Conservation (phyloP, 2,329 filamentous ascomycete genomes). For the Colletotrichum magnum region DNA sequence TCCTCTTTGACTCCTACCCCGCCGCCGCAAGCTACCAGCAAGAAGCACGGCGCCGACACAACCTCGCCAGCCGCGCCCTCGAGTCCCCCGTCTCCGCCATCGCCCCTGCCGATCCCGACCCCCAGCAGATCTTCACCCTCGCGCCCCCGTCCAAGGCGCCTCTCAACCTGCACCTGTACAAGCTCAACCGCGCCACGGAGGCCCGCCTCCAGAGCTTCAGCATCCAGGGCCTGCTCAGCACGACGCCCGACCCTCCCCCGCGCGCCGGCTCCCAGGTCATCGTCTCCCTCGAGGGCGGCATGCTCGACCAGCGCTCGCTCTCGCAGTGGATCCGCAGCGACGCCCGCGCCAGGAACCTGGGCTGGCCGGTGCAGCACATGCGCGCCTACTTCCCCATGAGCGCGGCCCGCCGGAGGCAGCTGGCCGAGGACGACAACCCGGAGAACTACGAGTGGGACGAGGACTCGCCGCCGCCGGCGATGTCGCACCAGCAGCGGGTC, state of each 20-base stretch:
- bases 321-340: slow-evolving; percentile 58
- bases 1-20: slow-evolving; percentile 74
- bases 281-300: slow-evolving; percentile 52
- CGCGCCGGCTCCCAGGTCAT: slow-evolving; percentile 51
- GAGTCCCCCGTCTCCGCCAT: slow-evolving; percentile 50
- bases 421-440: neutral
- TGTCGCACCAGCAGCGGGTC: neutral
- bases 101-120: slow-evolving; percentile 57
- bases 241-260: slow-evolving; percentile 36
- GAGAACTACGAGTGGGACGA: slow-evolving; percentile 14
- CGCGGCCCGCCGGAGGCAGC: neutral
- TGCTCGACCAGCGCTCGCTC: slow-evolving; percentile 47
- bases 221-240: slow-evolving; percentile 37
- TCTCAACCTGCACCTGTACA: slow-evolving; percentile 40
- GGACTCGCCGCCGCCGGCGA: slow-evolving; percentile 15
- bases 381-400: slow-evolving; percentile 38
- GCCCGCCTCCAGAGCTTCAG: slow-evolving; percentile 42
- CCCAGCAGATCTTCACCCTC: slow-evolving; percentile 64
- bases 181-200: slow-evolving; percentile 46
- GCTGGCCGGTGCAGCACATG: slow-evolving; percentile 43
- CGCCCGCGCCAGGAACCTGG: slow-evolving; percentile 52
- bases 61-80: slow-evolving; percentile 52
- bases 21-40: slow-evolving; percentile 74
- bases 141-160: slow-evolving; percentile 56
- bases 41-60: slow-evolving; percentile 59